Conservation (phyloP, 768 basidiomycete species). For the Tulasnella sp. region DNA sequence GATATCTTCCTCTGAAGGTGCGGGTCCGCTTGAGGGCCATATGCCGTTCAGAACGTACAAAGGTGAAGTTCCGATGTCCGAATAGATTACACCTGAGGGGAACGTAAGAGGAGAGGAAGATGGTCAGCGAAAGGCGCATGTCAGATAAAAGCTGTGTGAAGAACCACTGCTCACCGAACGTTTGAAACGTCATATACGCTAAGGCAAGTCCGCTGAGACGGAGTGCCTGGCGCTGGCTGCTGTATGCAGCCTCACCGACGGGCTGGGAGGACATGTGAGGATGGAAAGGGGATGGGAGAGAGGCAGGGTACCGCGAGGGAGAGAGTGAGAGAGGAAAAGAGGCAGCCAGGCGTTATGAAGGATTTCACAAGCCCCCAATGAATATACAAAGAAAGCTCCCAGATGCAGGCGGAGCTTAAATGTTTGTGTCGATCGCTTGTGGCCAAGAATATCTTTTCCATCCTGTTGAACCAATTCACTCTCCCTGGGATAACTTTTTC, state of each 20-base stretch:
- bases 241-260: neutral
- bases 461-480: no score
- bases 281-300: neutral
- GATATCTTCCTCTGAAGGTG: conserved; percentile 46
- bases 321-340: neutral
- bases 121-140: neutral
- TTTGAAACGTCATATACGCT: conserved; percentile 8
- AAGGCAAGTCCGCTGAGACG: conserved; percentile 1
- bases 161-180: conserved; percentile 7
- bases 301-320: neutral
- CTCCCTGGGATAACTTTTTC: no score
- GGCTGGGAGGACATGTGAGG: neutral
- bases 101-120: neutral
- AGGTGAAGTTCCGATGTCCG: conserved; percentile 29
- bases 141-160: no score
- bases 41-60: conserved; percentile 52
- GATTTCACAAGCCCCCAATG: no score
- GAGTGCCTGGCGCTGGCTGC: conserved; percentile 1
- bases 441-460: no score
- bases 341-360: neutral
- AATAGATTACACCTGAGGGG: conserved; percentile 32
- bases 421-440: no score
- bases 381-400: no score
- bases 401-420: no score
- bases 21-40: conserved; percentile 38